Evolutionary conservation across 2,329 filamentous ascomycete genomes (phyloP), one percentile per base, ranked within the genome.

Genomic region (Pyrenophora graminea): DNA sequence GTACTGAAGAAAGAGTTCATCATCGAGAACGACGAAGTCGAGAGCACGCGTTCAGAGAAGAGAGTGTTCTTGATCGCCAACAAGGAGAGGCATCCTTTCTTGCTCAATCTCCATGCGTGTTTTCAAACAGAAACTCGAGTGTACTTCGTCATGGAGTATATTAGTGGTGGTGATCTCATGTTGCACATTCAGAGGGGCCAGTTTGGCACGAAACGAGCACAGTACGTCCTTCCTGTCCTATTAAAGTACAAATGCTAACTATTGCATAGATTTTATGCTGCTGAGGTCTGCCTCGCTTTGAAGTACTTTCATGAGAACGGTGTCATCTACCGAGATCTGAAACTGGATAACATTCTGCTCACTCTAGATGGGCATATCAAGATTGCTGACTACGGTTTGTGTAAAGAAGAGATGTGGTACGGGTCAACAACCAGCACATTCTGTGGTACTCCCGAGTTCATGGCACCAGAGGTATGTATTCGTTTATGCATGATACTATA

Each of bases 351-450:
- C 73, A 99, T 99, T 70, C 82, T 99, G 39, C 80, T 99, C 67
- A 95, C 91, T 1, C 81, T 96, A 39, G 94, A 99, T 69, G 94
- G 94, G 21, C 94, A 99, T 74, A 96, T 99, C 80, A 97, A 97
- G 82, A 91, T 99, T 80, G 94, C 85, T 45, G 94, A 99, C 82
- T 99, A 96, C 73, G 94, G 94, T 84, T 84, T 99, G 41, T 99
- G 95, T 80, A 99, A 99, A 77, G 94, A 99, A 72, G 92, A 99
- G 66, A 99, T 99, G 94, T 99, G 93, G 92, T 99, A 95, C 71
- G 91, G 91, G 37, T 93, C 90, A 48, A 97, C 90, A 2, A 99
- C 94, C 0, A 93, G 92, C 77, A 99, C 94, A 6, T 99, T 99
- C 80, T 99, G 94, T 72, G 94, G 94, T 74, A 99, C 94, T n/a